A percentile compares a stretch with the other conserved stretches of the same genome.
These are phyloP conservation scores for Leccinum fibrillosum DNA, from an alignment of 768 basidiomycete species.

Conservation along the genomic window DNA sequence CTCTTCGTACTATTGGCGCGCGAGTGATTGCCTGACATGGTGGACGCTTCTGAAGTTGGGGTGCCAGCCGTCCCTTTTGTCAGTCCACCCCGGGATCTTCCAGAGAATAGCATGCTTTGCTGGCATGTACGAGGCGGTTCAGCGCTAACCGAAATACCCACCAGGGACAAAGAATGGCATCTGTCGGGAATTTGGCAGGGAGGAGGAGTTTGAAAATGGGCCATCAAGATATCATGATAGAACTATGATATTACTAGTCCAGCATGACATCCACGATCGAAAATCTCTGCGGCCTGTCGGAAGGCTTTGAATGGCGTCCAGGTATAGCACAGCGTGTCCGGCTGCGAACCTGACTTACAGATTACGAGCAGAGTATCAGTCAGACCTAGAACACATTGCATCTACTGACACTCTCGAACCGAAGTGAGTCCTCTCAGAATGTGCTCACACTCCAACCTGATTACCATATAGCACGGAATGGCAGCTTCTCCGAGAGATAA, in stretches of 20 bases:
- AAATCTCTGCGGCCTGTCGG: slow-evolving; percentile 10
- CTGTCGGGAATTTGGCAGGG: too few species aligned
- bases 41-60: neutral
- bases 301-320: slow-evolving; percentile 48
- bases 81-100: neutral
- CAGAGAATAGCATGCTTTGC: neutral
- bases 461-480: slow-evolving; percentile 56
- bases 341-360: slow-evolving; percentile 2
- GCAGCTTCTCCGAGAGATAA: slow-evolving; percentile 62
- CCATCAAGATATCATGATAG: neutral
- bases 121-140: neutral
- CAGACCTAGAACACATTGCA: slow-evolving; percentile 57
- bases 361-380: slow-evolving; percentile 50
- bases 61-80: neutral
- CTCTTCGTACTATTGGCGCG: slow-evolving; percentile 8
- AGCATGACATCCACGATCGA: slow-evolving; percentile 21
- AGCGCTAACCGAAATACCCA: too few species aligned
- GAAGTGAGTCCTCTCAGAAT: slow-evolving; percentile 21
- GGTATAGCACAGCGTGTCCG: slow-evolving; percentile 33
- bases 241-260: neutral
- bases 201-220: neutral
- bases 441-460: slow-evolving; percentile 12
- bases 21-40: slow-evolving; percentile 17
- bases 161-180: too few species aligned
- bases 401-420: slow-evolving; percentile 64